phyloP scores from a whole-genome alignment of 345 rosid species.

The Cochlearia excelsa region DNA sequence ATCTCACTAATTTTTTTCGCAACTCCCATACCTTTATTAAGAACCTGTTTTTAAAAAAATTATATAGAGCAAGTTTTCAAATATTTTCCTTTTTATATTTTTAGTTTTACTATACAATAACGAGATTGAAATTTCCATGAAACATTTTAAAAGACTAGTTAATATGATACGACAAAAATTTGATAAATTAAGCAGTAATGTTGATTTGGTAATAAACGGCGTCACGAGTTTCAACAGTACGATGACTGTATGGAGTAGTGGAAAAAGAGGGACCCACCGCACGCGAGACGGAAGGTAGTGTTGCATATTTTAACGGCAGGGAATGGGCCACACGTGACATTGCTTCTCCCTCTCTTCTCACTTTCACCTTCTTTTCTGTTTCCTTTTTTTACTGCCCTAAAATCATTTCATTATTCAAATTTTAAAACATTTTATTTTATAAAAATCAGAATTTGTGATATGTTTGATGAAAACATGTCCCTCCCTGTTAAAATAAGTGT shows the following conservation, averaged over 20 bases:
- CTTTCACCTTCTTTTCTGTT: constrained; percentile 14
- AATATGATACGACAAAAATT: too few species aligned
- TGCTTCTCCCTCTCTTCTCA: constrained; percentile 15
- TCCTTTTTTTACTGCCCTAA: constrained; percentile 7
- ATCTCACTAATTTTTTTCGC: constrained; percentile 5
- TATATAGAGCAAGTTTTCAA: too few species aligned
- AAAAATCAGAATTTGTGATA: neutral
- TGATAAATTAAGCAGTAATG: too few species aligned
- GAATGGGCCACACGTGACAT: constrained; percentile 38
- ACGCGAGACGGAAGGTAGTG: constrained; percentile 37
- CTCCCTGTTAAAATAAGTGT: too few species aligned
- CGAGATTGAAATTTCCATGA: too few species aligned
- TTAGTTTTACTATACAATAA: too few species aligned
- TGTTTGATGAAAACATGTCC: too few species aligned
- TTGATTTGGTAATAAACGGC: too few species aligned
- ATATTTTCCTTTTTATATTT: too few species aligned
- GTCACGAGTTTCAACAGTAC: constrained; percentile 25
- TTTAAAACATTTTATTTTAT: neutral
- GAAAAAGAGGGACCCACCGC: constrained; percentile 36
- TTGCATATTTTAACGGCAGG: constrained; percentile 30
- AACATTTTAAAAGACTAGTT: too few species aligned
- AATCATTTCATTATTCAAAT: neutral
- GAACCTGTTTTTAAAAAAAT: too few species aligned
- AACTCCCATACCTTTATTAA: neutral
- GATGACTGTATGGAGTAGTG: constrained; percentile 3